phyloP scores from a whole-genome alignment of 2,329 filamentous ascomycete species.

The Triangularia verruculosa region DNA sequence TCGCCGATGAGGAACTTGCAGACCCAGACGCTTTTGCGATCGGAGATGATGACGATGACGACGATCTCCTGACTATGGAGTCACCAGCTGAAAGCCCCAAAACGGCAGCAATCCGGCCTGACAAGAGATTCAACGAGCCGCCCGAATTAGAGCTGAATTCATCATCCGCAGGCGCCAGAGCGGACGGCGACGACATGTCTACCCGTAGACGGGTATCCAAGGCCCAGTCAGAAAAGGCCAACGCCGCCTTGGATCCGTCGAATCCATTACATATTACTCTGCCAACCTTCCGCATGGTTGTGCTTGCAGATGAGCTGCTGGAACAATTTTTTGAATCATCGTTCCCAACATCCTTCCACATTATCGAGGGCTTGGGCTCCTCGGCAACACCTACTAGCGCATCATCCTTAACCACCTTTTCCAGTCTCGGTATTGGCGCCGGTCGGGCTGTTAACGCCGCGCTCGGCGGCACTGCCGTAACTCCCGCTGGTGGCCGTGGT shows the following conservation, averaged over 20 bases:
- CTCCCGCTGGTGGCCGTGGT: constrained; percentile 54
- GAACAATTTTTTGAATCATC: constrained; percentile 98
- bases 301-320: constrained; percentile 89
- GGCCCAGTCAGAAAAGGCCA: constrained; percentile 72
- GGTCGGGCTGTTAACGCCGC: constrained; percentile 42
- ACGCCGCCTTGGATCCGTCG: constrained; percentile 85
- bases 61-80: constrained; percentile 60
- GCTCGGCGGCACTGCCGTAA: constrained; percentile 32
- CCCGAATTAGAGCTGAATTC: constrained; percentile 28
- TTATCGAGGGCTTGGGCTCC: constrained; percentile 61
- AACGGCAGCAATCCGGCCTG: constrained; percentile 24
- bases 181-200: constrained; percentile 27
- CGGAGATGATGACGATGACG: constrained; percentile 66
- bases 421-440: constrained; percentile 61
- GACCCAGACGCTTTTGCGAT: constrained; percentile 64
- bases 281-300: constrained; percentile 97
- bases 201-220: constrained; percentile 50
- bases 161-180: constrained; percentile 16
- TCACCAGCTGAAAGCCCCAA: constrained; percentile 43
- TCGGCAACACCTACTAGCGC: constrained; percentile 44
- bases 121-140: constrained; percentile 20
- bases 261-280: constrained; percentile 94
- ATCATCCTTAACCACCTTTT: constrained; percentile 81
- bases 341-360: constrained; percentile 88
- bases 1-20: constrained; percentile 32